These are phyloP conservation scores for Suillus lakei DNA, from an alignment of 768 basidiomycete genomes.

Conservation along the genomic window DNA sequence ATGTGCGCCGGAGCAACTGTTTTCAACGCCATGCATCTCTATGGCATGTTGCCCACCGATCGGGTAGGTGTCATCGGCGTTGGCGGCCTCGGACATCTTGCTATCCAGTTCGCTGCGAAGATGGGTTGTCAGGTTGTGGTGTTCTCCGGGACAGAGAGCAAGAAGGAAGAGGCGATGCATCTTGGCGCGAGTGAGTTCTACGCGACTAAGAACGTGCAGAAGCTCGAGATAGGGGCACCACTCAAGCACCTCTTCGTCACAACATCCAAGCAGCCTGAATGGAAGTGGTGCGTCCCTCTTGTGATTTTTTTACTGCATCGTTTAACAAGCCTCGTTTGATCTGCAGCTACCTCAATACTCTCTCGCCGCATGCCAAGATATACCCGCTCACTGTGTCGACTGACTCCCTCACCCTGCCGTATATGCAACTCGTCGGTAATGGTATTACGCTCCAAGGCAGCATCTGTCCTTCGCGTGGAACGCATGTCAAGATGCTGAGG, in stretches of 20 bases:
- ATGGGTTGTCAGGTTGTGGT: conserved; percentile 45
- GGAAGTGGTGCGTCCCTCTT: conserved; percentile 27
- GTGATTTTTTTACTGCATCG: not conserved
- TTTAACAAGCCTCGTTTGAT: not conserved
- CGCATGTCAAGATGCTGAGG: conserved; percentile 38
- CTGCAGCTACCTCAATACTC: conserved; percentile 27
- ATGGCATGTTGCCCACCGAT: conserved; percentile 32
- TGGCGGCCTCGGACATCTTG: conserved; percentile 44
- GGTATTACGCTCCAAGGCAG: conserved; percentile 31
- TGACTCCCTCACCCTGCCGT: conserved; percentile 26
- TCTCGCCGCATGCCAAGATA: conserved; percentile 28
- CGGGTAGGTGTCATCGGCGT: conserved; percentile 40
- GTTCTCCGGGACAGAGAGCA: conserved; percentile 37
- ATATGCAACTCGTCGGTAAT: conserved; percentile 17
- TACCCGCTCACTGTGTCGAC: conserved; percentile 30
- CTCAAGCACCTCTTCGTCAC: conserved; percentile 39
- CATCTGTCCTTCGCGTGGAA: conserved; percentile 28
- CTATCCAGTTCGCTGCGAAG: conserved; percentile 43
- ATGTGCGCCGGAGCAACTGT: conserved; percentile 43
- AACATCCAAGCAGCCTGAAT: conserved; percentile 31
- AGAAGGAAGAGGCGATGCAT: conserved; percentile 35
- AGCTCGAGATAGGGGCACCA: conserved; percentile 30
- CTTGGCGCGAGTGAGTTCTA: conserved; percentile 43
- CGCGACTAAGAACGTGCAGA: conserved; percentile 27
- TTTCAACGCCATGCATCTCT: conserved; percentile 31